Evolutionary conservation across 2,329 filamentous ascomycete genomes (phyloP).

Genomic region (Didymella exigua): DNA sequence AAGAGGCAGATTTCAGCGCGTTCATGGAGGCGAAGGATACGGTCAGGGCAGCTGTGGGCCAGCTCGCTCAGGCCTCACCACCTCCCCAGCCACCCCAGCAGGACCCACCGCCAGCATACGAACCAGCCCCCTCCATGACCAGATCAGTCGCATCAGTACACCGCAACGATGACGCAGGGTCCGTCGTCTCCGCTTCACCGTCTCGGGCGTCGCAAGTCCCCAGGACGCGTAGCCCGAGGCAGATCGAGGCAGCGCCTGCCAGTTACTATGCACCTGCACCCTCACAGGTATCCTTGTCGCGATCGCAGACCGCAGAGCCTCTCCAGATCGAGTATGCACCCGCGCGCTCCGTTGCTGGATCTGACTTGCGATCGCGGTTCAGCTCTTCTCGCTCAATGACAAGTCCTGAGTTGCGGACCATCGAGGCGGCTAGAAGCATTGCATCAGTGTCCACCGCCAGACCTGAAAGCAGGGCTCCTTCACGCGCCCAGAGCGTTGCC

Average conservation of each 20-base stretch:
- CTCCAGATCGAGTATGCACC: constrained; percentile 45
- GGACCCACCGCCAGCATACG: constrained; percentile 42
- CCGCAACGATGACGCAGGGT: constrained; percentile 48
- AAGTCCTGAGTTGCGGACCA: constrained; percentile 37
- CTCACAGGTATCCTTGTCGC: constrained; percentile 36
- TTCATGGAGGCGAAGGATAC: constrained; percentile 42
- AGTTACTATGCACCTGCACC: constrained; percentile 44
- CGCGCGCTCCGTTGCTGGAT: constrained; percentile 37
- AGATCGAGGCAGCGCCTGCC: constrained; percentile 49
- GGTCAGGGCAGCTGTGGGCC: constrained; percentile 36
- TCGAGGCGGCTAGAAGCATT: constrained; percentile 28
- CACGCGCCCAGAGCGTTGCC: constrained; percentile 27
- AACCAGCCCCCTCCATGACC: constrained; percentile 29
- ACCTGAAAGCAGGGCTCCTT: constrained; percentile 20
- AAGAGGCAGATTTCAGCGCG: constrained; percentile 50
- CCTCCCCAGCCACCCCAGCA: constrained; percentile 31
- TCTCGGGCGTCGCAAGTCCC: constrained; percentile 25
- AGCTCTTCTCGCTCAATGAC: constrained; percentile 39
- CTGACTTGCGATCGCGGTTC: constrained; percentile 32
- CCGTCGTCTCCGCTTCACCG: constrained; percentile 37
- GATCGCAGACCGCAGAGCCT: constrained; percentile 31
- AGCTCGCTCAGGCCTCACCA: constrained; percentile 39
- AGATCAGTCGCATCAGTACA: constrained; percentile 35
- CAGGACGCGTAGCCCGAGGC: constrained; percentile 34
- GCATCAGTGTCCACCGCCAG: constrained; percentile 22